Evolutionary conservation across 305 asterid species (phyloP).

Genomic region (Coffea humblotiana): DNA sequence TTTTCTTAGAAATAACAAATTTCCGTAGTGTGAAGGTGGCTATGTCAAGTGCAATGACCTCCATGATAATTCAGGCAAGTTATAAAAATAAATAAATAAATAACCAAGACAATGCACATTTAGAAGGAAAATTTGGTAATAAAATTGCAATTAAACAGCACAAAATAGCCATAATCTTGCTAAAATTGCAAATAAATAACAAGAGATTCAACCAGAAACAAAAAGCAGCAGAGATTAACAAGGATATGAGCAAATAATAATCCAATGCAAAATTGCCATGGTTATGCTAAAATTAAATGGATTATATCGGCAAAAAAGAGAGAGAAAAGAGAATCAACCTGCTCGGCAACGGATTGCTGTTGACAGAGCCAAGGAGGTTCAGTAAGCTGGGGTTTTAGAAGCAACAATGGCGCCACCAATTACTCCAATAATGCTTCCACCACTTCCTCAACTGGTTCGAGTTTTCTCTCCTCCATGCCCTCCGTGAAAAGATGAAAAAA

Average conservation of each 20-base stretch:
- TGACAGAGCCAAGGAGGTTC: constrained; percentile 25
- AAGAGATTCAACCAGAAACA: neutral
- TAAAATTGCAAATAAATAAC: too few species aligned
- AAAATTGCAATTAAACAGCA: neutral
- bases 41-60: too few species aligned
- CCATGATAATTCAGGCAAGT: too few species aligned
- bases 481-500: neutral
- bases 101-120: neutral
- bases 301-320: neutral
- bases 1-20: too few species aligned
- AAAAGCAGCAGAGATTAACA: neutral
- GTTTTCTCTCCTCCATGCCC: constrained; percentile 22
- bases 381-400: constrained; percentile 9
- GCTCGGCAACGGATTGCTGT: constrained; percentile 25
- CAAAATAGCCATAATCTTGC: neutral
- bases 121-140: neutral
- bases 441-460: constrained; percentile 35
- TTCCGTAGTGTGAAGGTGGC: too few species aligned
- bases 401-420: constrained; percentile 47
- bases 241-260: too few species aligned
- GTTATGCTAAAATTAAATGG: neutral
- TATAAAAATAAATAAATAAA: neutral
- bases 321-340: constrained; percentile 7
- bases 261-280: neutral
- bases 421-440: constrained; percentile 41